Base-by-base conservation (phyloP, 1,139 yeast species). In the Nakaseomyces delphensis region DNA sequence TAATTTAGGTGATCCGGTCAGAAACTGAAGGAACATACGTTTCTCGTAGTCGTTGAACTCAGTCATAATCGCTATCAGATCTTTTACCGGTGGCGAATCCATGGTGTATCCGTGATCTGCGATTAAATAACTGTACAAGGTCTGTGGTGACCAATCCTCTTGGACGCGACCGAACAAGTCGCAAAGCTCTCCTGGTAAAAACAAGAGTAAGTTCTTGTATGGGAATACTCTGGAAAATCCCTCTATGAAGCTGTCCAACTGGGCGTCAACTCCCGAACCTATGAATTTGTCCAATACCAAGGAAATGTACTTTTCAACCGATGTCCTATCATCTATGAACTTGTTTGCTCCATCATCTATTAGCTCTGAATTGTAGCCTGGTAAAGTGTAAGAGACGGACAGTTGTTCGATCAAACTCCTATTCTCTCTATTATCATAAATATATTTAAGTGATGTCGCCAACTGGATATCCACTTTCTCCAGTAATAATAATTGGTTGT, bases 181-280 rank as follows among this genome's bases (percentile, higher is more conserved):
- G 2, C 74, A 77, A 38, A 87, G 68, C 57, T 91, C 98, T 16
- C 68, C 72, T 0, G 95, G 77, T 1, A 85, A 72, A 52, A 91
- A 83, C 2, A 87, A 74, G 11, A 74, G 62, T 55, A 91, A 67
- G 0, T 95, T 81, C 14, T 73, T 68, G 48, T 81, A 79, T 0
- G 96, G 95, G 63, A 91, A 83, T 1, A 87, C 94, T 45, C 74
- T 74, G 0, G 93, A 77, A 55, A 91, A 89, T 0, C 98, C 98
- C 13, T 73, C 73, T 57, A 77, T 73, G 62, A 91, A 89, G 4
- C 85, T 76, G 38, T 70, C 68, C 15, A 85, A 64, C 59, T 87
- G 96, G 11, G 65, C 63, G 14, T 63, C 56, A 8, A 91, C 73
- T 3, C 97, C 97, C 1, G 63, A 54, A 15, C 76, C 79, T 14